phyloP scores from a whole-genome alignment of 2,329 filamentous ascomycete genomes.

The Alternaria sp. region DNA sequence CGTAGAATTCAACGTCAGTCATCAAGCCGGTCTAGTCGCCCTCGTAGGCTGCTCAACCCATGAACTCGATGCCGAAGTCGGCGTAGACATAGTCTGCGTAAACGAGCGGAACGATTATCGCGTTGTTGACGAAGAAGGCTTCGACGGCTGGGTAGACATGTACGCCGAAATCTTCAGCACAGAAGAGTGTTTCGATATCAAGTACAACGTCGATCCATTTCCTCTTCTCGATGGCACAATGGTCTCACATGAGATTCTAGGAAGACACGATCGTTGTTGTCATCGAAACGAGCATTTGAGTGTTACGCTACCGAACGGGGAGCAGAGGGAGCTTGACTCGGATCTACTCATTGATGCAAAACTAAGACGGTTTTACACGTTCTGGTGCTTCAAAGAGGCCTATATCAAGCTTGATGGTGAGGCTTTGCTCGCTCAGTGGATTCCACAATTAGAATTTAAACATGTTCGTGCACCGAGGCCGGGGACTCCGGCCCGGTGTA shows the following conservation, averaged over 20 bases:
- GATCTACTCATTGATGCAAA: conserved; percentile 65
- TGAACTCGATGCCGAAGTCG: conserved; percentile 60
- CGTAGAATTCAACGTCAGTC: conserved; percentile 78
- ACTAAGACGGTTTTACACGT: conserved; percentile 75
- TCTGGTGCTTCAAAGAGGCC: conserved; percentile 81
- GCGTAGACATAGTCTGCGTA: conserved; percentile 79
- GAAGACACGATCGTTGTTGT: conserved; percentile 55
- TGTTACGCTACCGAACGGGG: conserved; percentile 48
- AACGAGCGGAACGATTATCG: conserved; percentile 72
- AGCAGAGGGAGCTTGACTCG: conserved; percentile 50
- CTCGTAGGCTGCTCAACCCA: conserved; percentile 61
- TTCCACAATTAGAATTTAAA: conserved; percentile 73
- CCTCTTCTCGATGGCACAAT: conserved; percentile 56
- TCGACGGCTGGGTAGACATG: conserved; percentile 73
- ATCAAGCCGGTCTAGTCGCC: conserved; percentile 78
- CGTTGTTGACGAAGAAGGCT: conserved; percentile 67
- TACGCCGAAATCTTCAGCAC: conserved; percentile 74
- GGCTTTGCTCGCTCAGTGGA: conserved; percentile 76
- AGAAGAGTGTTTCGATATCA: conserved; percentile 69
- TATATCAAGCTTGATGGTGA: conserved; percentile 87
- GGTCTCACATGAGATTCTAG: conserved; percentile 52
- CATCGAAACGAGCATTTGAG: conserved; percentile 49
- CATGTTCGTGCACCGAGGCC: conserved; percentile 62
- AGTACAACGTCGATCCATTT: conserved; percentile 59
- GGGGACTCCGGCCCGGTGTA: conserved; percentile 54